phyloP scores from a whole-genome alignment of 2,329 filamentous ascomycete species.

The Pyricularia pennisetigena region DNA sequence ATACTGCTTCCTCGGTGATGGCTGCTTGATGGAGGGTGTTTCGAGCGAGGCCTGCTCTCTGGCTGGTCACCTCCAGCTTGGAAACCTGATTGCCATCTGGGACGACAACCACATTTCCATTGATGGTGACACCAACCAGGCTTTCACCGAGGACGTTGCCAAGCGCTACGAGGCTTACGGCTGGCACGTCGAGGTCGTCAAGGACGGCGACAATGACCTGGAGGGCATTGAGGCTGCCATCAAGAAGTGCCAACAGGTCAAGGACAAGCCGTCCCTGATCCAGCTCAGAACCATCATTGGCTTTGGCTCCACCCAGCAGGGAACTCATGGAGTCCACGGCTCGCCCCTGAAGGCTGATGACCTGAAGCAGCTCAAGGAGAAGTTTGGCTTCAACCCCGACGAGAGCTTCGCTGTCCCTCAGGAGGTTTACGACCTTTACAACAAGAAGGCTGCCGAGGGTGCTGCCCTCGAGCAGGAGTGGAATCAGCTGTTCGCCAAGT shows the following conservation, averaged over 20 bases:
- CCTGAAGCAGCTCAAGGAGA: conserved; percentile 83
- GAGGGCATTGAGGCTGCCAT: conserved; percentile 82
- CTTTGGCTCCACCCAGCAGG: conserved; percentile 86
- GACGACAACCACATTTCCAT: conserved; percentile 98
- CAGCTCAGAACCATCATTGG: conserved; percentile 96
- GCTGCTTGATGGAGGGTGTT: conserved; percentile 97
- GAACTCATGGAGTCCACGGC: conserved; percentile 92
- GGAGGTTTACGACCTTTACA: conserved; percentile 85
- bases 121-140: conserved; percentile 90
- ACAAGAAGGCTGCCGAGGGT: conserved; percentile 76
- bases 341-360: conserved; percentile 93
- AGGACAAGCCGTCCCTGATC: conserved; percentile 94
- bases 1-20: conserved; percentile 93
- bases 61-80: conserved; percentile 93
- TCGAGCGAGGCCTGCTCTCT: conserved; percentile 85
- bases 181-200: conserved; percentile 82
- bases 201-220: conserved; percentile 83
- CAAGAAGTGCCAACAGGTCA: conserved; percentile 74
- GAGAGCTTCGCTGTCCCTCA: conserved; percentile 89
- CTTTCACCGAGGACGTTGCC: conserved; percentile 93
- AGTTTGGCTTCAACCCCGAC: conserved; percentile 93
- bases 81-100: conserved; percentile 94
- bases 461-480: conserved; percentile 88
- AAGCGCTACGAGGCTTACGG: conserved; percentile 96
- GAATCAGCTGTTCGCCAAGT: conserved; percentile 88